Evolutionary conservation across 306 rosid species (phyloP).

Genomic region (Vigna radiata): DNA sequence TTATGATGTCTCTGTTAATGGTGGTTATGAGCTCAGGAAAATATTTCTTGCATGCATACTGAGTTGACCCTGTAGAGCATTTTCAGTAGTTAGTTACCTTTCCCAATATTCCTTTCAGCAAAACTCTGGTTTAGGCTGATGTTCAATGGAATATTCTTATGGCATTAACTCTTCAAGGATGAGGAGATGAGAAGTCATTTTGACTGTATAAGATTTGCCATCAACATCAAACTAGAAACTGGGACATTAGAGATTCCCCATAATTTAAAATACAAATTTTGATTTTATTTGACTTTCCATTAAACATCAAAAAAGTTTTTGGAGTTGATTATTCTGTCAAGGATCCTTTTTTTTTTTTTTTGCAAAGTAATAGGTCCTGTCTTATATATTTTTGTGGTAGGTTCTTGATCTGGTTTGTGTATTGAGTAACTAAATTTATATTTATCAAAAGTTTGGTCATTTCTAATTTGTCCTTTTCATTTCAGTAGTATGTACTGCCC

Average conservation of each 20-base stretch:
- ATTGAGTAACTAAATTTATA: background rate
- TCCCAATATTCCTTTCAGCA: constrained; percentile 28
- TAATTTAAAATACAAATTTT: constrained; percentile 20
- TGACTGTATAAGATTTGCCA: constrained; percentile 33
- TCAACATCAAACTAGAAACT: constrained; percentile 32
- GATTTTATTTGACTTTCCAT: constrained; percentile 34
- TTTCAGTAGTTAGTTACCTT: constrained; percentile 30
- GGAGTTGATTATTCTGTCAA: constrained; percentile 7
- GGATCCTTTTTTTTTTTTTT: background rate
- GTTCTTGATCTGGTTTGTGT: constrained; percentile 33
- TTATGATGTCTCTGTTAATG: constrained; percentile 42
- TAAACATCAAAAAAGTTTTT: constrained; percentile 10
- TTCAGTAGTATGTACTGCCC: background rate
- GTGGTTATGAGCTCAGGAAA: constrained; percentile 37
- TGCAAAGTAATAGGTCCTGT: background rate
- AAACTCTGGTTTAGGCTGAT: constrained; percentile 34
- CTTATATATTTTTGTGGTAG: background rate
- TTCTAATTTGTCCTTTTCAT: constrained; percentile 32
- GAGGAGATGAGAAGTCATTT: constrained; percentile 30
- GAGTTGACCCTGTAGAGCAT: constrained; percentile 30
- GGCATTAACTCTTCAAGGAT: constrained; percentile 32
- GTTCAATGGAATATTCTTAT: constrained; percentile 28
- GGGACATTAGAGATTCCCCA: constrained; percentile 22
- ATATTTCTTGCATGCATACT: constrained; percentile 40
- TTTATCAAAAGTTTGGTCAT: constrained; percentile 22